Conservation (phyloP, 1,284 basidiomycete genomes). For the Ustilago trichophora region DNA sequence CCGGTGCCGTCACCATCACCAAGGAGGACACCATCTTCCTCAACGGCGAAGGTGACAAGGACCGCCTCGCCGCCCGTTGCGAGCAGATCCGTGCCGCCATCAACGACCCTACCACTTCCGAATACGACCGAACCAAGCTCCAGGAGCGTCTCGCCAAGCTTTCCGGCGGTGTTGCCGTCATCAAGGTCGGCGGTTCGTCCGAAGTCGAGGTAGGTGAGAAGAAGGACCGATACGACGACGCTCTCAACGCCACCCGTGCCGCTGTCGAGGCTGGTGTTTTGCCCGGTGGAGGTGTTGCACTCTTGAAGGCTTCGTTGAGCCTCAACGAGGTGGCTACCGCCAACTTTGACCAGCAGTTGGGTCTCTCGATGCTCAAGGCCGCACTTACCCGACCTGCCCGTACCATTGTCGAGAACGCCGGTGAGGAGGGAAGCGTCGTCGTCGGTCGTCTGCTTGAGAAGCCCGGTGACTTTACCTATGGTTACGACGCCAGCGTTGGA, state of each 20-base stretch:
- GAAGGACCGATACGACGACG: slow-evolving; percentile 99
- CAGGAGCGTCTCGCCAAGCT: slow-evolving; percentile 97
- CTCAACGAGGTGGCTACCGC: slow-evolving; percentile 80
- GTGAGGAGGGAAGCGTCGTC: slow-evolving; percentile 92
- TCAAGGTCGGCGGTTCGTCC: slow-evolving; percentile 91
- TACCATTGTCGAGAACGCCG: slow-evolving; percentile 92
- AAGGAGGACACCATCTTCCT: slow-evolving; percentile 98
- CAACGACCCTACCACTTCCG: slow-evolving; percentile 83
- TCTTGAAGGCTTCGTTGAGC: slow-evolving; percentile 85
- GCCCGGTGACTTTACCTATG: slow-evolving; percentile 68
- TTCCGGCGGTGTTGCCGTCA: slow-evolving; percentile 94
- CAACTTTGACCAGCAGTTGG: slow-evolving; percentile 98
- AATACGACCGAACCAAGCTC: slow-evolving; percentile 94
- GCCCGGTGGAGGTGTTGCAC: slow-evolving; percentile 85
- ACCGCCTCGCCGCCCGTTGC: slow-evolving; percentile 70
- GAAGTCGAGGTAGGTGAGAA: slow-evolving; percentile 99
- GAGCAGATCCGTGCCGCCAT: slow-evolving; percentile 92
- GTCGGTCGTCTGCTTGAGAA: slow-evolving; percentile 74
- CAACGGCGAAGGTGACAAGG: slow-evolving; percentile 76
- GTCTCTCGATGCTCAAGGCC: slow-evolving; percentile 89
- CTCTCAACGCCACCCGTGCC: slow-evolving; percentile 93
- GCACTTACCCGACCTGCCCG: slow-evolving; percentile 81
- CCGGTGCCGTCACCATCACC: slow-evolving; percentile 91
- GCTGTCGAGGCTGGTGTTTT: slow-evolving; percentile 98
- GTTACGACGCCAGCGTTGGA: slow-evolving; percentile 89